Conservation (phyloP, 257 asterid species). For the Solanum chilense region DNA sequence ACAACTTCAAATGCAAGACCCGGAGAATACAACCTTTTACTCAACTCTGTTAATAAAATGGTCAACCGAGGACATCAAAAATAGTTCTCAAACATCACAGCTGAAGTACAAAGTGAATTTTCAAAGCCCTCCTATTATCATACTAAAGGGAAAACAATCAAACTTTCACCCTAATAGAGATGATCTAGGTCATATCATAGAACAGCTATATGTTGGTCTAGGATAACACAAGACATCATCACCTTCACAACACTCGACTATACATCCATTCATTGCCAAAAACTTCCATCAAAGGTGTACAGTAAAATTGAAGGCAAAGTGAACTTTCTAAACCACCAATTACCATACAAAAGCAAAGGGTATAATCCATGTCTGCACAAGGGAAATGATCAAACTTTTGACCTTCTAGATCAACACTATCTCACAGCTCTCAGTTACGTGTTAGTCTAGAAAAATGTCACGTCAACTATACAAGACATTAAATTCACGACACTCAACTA, state of each 20-base stretch:
- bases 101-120: not conserved
- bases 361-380: too few relatives aligned
- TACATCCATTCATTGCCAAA: not conserved
- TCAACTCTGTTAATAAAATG: not conserved
- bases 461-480: not conserved
- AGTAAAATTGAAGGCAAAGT: not conserved
- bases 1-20: not conserved
- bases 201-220: not conserved
- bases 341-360: not conserved
- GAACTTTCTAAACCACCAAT: not conserved
- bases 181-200: not conserved
- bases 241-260: not conserved
- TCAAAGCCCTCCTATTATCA: not conserved
- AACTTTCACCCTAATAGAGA: not conserved
- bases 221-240: not conserved
- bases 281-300: not conserved
- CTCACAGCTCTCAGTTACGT: too few relatives aligned
- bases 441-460: too few relatives aligned
- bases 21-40: not conserved
- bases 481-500: not conserved
- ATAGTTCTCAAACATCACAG: not conserved
- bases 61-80: not conserved
- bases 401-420: too few relatives aligned
- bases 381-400: too few relatives aligned
- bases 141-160: not conserved